phyloP scores from a whole-genome alignment of 306 rosid species.

The Trifolium dubium region DNA sequence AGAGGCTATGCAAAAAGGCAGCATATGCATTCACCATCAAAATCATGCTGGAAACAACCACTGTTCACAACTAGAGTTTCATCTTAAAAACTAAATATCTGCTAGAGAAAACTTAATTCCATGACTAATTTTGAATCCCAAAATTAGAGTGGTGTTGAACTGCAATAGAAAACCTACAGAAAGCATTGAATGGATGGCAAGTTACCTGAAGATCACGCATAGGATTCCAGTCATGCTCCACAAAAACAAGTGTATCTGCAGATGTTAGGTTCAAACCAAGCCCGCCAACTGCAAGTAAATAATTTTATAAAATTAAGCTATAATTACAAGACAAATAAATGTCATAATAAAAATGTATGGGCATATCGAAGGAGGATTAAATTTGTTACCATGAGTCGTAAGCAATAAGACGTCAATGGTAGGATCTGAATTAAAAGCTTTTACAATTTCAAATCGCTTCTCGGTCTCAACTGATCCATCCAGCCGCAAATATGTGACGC shows the following conservation, averaged over 20 bases:
- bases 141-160: conserved; percentile 8
- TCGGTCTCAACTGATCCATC: conserved; percentile 93
- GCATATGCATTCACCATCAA: conserved; percentile 1
- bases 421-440: conserved; percentile 96
- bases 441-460: conserved; percentile 92
- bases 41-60: conserved; percentile 10
- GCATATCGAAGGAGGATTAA: conserved; percentile 1
- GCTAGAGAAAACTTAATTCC: conserved; percentile 12
- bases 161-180: conserved; percentile 28
- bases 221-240: conserved; percentile 99
- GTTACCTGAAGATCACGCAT: conserved; percentile 97
- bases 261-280: conserved; percentile 97
- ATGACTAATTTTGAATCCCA: conserved; percentile 16
- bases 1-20: conserved; percentile 8
- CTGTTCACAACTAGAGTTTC: conserved; percentile 17
- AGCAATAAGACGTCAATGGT: conserved; percentile 91
- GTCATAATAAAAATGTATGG: not conserved
- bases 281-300: conserved; percentile 80
- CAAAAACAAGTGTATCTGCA: conserved; percentile 90
- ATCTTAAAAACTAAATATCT: conserved; percentile 15
- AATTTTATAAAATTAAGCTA: conserved; percentile 25
- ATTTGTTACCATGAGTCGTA: conserved; percentile 81
- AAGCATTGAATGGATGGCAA: conserved; percentile 29
- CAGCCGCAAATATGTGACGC: conserved; percentile 88
- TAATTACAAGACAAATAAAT: conserved; percentile 24